Percentiles rank a stretch among this genome's conserved stretches.
Conservation (phyloP, 2,329 filamentous ascomycete genomes). For the Ophiosphaerella korrae region DNA sequence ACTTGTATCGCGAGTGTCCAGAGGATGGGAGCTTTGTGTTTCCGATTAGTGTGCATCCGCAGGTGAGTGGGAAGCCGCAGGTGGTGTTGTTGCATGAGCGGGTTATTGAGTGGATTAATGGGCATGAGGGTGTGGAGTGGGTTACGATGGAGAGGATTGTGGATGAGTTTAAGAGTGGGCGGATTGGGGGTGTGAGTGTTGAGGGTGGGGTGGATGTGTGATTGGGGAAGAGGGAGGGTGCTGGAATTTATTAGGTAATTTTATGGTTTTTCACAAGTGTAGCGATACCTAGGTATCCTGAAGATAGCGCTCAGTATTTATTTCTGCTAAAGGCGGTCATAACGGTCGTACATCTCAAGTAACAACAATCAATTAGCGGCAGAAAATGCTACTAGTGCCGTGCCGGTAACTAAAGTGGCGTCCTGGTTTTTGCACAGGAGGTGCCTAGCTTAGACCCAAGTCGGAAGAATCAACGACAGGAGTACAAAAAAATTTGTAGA, state of each 20-base stretch:
- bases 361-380: no score
- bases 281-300: no score
- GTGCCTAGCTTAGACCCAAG: no score
- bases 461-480: no score
- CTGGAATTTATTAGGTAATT: neutral
- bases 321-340: no score
- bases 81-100: slow-evolving; percentile 55
- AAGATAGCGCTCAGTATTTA: no score
- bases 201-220: slow-evolving; percentile 37
- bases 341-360: no score
- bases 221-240: slow-evolving; percentile 32
- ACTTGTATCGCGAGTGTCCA: slow-evolving; percentile 48
- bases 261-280: no score
- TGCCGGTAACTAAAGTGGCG: no score
- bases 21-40: slow-evolving; percentile 54
- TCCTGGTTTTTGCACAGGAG: no score
- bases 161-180: slow-evolving; percentile 44
- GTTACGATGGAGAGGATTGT: slow-evolving; percentile 45
- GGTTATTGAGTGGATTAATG: slow-evolving; percentile 54
- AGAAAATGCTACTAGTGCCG: no score
- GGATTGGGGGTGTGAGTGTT: slow-evolving; percentile 38
- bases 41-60: slow-evolving; percentile 55
- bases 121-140: slow-evolving; percentile 53
- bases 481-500: no score
- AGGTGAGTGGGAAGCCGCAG: slow-evolving; percentile 56